phyloP scores from a whole-genome alignment of 1,139 yeast species.

The Yamadazyma membranifaciens region DNA sequence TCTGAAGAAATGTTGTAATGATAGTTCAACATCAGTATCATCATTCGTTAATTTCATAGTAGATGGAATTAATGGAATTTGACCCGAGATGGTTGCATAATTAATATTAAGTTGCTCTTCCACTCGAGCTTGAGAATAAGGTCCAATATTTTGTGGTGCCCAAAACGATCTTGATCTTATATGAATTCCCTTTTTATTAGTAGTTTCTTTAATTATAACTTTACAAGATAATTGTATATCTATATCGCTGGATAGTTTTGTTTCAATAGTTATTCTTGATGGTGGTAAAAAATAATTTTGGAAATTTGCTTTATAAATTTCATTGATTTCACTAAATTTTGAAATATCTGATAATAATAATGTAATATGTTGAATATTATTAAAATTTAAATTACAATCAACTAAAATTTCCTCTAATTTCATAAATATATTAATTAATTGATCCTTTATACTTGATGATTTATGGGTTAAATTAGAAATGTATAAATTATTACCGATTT shows the following conservation, averaged over 20 bases:
- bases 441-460: constrained; percentile 34
- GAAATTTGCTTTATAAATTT: constrained; percentile 56
- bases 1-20: constrained; percentile 74
- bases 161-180: constrained; percentile 91
- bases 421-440: constrained; percentile 46
- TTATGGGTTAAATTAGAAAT: constrained; percentile 48
- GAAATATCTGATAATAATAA: constrained; percentile 64
- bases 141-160: constrained; percentile 99
- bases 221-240: constrained; percentile 65
- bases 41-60: constrained; percentile 50
- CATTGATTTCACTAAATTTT: constrained; percentile 59
- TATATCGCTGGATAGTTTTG: constrained; percentile 43
- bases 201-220: constrained; percentile 16
- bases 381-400: constrained; percentile 26
- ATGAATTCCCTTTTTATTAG: constrained; percentile 66
- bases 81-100: constrained; percentile 79
- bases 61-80: constrained; percentile 79
- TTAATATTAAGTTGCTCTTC: constrained; percentile 36
- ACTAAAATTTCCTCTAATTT: constrained; percentile 35
- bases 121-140: constrained; percentile 83
- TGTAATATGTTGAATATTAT: constrained; percentile 55
- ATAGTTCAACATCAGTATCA: constrained; percentile 32
- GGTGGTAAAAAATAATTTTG: constrained; percentile 67
- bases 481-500: constrained; percentile 25
- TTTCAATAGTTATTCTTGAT: constrained; percentile 79